These are phyloP conservation scores for Solanum boliviense DNA, from an alignment of 257 asterid species.

Conservation along the genomic window DNA sequence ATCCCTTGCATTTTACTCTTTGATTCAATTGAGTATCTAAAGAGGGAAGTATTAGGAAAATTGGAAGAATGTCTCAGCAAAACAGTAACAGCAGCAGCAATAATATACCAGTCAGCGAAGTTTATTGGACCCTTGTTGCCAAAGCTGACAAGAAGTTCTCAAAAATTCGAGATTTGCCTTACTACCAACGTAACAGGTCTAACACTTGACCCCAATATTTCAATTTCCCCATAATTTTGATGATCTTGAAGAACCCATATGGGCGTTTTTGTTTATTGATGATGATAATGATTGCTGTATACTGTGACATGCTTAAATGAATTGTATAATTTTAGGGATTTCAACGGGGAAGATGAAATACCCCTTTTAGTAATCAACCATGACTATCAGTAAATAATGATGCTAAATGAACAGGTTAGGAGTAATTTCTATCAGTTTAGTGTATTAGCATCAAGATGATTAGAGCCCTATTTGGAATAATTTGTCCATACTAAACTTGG, in stretches of 20 bases:
- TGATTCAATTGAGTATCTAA: background rate
- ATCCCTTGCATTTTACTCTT: background rate
- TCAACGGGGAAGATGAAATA: background rate
- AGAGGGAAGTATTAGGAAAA: background rate
- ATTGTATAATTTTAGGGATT: background rate
- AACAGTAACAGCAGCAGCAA: background rate
- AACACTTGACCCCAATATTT: background rate
- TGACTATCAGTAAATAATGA: background rate
- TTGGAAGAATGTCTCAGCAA: conserved; percentile 44
- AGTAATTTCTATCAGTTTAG: background rate
- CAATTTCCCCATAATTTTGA: background rate
- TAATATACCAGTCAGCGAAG: conserved; percentile 69
- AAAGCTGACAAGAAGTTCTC: conserved; percentile 97
- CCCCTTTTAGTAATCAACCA: background rate
- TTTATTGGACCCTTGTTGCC: conserved; percentile 83
- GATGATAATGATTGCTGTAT: background rate
- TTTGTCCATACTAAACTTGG: too few relatives aligned
- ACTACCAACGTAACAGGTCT: conserved; percentile 80
- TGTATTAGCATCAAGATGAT: background rate
- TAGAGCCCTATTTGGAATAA: background rate
- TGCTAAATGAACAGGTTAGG: background rate
- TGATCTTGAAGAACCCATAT: background rate
- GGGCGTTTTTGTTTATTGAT: background rate
- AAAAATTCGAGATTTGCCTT: conserved; percentile 90
- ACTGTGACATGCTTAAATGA: background rate